Evolutionary conservation across 305 asterid species (phyloP), one percentile per base, ranked within the genome.

Genomic region (Caryopteris hybrid): DNA sequence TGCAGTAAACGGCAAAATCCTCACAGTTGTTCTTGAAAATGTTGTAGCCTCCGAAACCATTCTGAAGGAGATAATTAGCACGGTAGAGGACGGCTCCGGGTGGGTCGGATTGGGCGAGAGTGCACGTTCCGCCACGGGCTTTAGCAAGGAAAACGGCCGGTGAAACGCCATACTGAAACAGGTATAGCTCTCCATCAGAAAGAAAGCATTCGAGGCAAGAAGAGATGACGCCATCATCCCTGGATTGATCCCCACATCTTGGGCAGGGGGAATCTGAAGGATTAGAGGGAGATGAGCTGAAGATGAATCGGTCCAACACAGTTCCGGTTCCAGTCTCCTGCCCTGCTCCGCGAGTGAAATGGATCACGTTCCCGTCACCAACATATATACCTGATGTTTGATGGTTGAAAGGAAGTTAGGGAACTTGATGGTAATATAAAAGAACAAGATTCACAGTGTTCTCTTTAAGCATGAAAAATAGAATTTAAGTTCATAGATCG

Each of bases 181-280:
- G 76, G 61, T 93, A 91, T 3, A 93, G 85, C 33, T 83, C 87
- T 16, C 96, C 96, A 0, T 74, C 86, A 17, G 72, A 58, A 46
- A 93, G 96, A 68, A 93, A 91, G 64, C 97, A 93, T 10, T 93
- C 92, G 0, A 93, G 94, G 88, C 99, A 93, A 56, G 99, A 88
- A 5, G 86, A 80, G 72, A 87, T 84, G 73, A 93, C 99, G 12
- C 99, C 99, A 2, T 75, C 83, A 0, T 71, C 47, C 50, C 22
- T 72, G 14, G 94, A 84, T 39, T 78, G 96, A 75, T 93, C 96
- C 14, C 97, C 95, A 21, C 97, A 90, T 79, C 66, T 80, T 8
- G 88, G 92, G 71, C 97, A 93, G 29, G 86, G 87, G 68, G 72
- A 25, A 71, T 71, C 84, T 0, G 91, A 81, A 39, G 84, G 42